Conservation (phyloP, 352 stramenopile species). For the Pythium aphanidermatum region DNA sequence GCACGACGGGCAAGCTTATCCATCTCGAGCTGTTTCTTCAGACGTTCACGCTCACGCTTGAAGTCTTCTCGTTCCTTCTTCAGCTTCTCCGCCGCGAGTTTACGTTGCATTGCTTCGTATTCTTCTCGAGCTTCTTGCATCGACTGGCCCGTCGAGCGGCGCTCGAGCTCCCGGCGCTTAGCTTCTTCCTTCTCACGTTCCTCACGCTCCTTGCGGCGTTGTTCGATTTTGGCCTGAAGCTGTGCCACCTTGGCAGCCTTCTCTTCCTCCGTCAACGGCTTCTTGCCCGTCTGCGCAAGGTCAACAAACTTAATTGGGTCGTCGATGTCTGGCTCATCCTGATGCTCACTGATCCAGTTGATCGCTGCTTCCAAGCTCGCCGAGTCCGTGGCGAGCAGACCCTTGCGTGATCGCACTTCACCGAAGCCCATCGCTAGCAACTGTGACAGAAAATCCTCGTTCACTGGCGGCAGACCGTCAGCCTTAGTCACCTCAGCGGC, state of each 20-base stretch:
- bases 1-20: constrained; percentile 89
- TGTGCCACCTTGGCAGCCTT: constrained; percentile 83
- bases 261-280: constrained; percentile 78
- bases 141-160: constrained; percentile 67
- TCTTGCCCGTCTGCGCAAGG: constrained; percentile 35
- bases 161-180: constrained; percentile 57
- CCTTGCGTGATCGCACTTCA: constrained; percentile 74
- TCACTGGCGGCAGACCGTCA: constrained; percentile 45
- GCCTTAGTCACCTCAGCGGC: constrained; percentile 18
- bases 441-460: constrained; percentile 58
- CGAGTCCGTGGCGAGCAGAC: constrained; percentile 74
- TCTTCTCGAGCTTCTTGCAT: constrained; percentile 75
- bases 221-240: constrained; percentile 74
- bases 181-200: constrained; percentile 53
- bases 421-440: constrained; percentile 85
- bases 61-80: constrained; percentile 88
- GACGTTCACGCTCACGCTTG: constrained; percentile 84
- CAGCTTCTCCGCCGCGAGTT: constrained; percentile 70
- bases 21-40: constrained; percentile 86
- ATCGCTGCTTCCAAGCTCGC: constrained; percentile 70
- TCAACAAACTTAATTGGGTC: constrained; percentile 85
- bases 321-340: constrained; percentile 87
- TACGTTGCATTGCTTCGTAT: constrained; percentile 74
- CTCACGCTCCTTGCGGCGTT: constrained; percentile 71
- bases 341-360: constrained; percentile 85